Evolutionary conservation across 768 basidiomycete genomes (phyloP).

Genomic region (Fistulinella prunicolor): DNA sequence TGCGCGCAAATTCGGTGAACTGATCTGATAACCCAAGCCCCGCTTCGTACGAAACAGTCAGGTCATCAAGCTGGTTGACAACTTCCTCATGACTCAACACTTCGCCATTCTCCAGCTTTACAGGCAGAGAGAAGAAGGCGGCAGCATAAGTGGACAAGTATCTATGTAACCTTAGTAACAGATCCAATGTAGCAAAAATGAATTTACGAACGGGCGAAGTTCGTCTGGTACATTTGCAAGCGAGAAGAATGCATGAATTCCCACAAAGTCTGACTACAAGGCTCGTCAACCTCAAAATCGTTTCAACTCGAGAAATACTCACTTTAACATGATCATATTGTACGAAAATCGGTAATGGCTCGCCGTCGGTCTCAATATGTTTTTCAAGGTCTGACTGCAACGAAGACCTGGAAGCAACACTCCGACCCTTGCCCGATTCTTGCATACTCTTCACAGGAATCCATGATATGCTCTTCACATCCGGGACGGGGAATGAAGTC

Average conservation of each 20-base stretch:
- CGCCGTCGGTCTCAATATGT: slow-evolving; percentile 67
- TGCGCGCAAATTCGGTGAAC: slow-evolving; percentile 73
- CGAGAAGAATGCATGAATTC: slow-evolving; percentile 76
- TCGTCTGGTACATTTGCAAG: slow-evolving; percentile 66
- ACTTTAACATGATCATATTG: slow-evolving; percentile 94
- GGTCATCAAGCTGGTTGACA: slow-evolving; percentile 83
- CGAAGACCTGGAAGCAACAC: slow-evolving; percentile 23
- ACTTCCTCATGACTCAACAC: slow-evolving; percentile 83
- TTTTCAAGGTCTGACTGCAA: slow-evolving; percentile 48
- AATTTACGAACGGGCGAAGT: slow-evolving; percentile 57
- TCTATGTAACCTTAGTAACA: slow-evolving; percentile 37
- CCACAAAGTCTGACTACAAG: slow-evolving; percentile 85
- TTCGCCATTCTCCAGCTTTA: slow-evolving; percentile 67
- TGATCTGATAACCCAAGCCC: slow-evolving; percentile 57
- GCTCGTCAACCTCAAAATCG: neutral
- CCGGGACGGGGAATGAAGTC: slow-evolving; percentile 84
- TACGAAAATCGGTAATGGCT: slow-evolving; percentile 78
- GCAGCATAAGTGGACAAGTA: slow-evolving; percentile 75
- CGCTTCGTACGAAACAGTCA: slow-evolving; percentile 84
- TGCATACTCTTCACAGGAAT: slow-evolving; percentile 72
- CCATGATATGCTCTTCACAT: slow-evolving; percentile 90
- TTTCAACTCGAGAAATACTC: slow-evolving; percentile 7
- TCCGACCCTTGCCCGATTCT: slow-evolving; percentile 54
- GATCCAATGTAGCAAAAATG: slow-evolving; percentile 23
- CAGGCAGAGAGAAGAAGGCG: slow-evolving; percentile 86